Conservation (phyloP, 2,329 filamentous ascomycete genomes). For the Didymella keratinophila region DNA sequence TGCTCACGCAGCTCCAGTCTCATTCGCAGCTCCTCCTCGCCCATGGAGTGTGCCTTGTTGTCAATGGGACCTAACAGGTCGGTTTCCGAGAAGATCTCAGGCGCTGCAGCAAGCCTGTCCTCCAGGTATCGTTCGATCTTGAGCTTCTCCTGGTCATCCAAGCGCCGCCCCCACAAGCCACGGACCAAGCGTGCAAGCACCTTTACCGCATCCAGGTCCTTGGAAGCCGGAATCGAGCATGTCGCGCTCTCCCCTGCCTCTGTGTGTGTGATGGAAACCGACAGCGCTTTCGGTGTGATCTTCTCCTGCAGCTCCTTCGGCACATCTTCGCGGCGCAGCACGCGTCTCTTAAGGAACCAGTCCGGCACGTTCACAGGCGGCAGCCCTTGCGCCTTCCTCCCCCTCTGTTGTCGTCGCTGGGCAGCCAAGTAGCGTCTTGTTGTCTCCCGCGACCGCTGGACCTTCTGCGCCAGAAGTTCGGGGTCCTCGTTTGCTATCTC, state of each 20-base stretch:
- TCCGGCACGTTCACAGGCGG: slow-evolving; percentile 61
- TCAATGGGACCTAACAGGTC: slow-evolving; percentile 14
- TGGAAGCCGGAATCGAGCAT: slow-evolving; percentile 32
- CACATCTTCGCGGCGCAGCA: slow-evolving; percentile 53
- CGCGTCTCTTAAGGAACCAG: slow-evolving; percentile 64
- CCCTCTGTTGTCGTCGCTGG: slow-evolving; percentile 44
- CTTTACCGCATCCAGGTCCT: slow-evolving; percentile 29
- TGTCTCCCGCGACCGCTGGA: slow-evolving; percentile 47
- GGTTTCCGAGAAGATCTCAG: not conserved
- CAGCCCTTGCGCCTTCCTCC: slow-evolving; percentile 44
- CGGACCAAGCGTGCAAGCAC: slow-evolving; percentile 37
- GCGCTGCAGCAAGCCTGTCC: slow-evolving; percentile 19
- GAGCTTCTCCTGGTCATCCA: slow-evolving; percentile 34
- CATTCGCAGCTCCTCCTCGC: slow-evolving; percentile 15
- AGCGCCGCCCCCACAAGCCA: slow-evolving; percentile 34
- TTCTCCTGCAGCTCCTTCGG: slow-evolving; percentile 17
- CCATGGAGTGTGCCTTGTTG: slow-evolving; percentile 18
- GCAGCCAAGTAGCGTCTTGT: slow-evolving; percentile 46
- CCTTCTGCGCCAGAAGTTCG: slow-evolving; percentile 47
- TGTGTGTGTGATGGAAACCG: slow-evolving; percentile 34
- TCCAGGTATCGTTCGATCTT: slow-evolving; percentile 33
- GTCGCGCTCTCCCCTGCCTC: slow-evolving; percentile 38
- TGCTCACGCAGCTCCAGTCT: slow-evolving; percentile 17
- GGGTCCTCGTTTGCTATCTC: slow-evolving; percentile 41
- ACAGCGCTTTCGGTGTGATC: slow-evolving; percentile 28